phyloP scores from a whole-genome alignment of 2,329 filamentous ascomycete species.

The Pleomassaria siparia region DNA sequence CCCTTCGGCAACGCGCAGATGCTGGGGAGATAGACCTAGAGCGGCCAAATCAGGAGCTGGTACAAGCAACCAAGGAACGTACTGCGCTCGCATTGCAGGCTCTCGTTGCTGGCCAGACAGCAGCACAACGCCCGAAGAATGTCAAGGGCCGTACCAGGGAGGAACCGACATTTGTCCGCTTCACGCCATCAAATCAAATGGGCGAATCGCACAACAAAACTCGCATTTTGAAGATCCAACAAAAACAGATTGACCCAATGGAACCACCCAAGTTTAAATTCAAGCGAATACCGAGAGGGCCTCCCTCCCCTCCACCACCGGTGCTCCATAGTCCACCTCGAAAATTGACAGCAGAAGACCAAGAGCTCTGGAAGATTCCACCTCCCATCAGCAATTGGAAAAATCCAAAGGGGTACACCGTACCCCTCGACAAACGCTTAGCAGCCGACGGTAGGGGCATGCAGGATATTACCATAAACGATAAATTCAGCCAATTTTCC shows the following conservation, averaged over 20 bases:
- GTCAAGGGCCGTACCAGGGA: slow-evolving; percentile 78
- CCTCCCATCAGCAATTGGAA: slow-evolving; percentile 98
- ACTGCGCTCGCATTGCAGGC: slow-evolving; percentile 83
- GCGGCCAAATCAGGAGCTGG: slow-evolving; percentile 80
- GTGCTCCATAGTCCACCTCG: slow-evolving; percentile 93
- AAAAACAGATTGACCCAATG: slow-evolving; percentile 90
- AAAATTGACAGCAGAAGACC: slow-evolving; percentile 94
- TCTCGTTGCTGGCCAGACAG: slow-evolving; percentile 80
- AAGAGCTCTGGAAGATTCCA: slow-evolving; percentile 92
- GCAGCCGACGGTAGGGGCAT: slow-evolving; percentile 90
- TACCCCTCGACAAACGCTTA: slow-evolving; percentile 91
- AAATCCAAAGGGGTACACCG: slow-evolving; percentile 97
- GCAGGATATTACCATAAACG: slow-evolving; percentile 94
- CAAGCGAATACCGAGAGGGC: slow-evolving; percentile 94
- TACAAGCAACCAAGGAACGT: slow-evolving; percentile 79
- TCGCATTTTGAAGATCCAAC: slow-evolving; percentile 97
- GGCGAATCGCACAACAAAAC: slow-evolving; percentile 83
- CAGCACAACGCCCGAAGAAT: slow-evolving; percentile 94
- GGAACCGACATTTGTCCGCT: slow-evolving; percentile 91
- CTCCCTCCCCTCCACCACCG: slow-evolving; percentile 88
- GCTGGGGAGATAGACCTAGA: slow-evolving; percentile 88
- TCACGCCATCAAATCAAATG: slow-evolving; percentile 97
- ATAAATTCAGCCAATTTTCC: slow-evolving; percentile 96
- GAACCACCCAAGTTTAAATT: slow-evolving; percentile 98
- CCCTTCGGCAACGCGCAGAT: slow-evolving; percentile 87